A percentile compares a stretch with the other conserved stretches of the same genome.
Evolutionary conservation across 2,329 filamentous ascomycete genomes (phyloP).

Genomic region (Verticillium tricorpus): DNA sequence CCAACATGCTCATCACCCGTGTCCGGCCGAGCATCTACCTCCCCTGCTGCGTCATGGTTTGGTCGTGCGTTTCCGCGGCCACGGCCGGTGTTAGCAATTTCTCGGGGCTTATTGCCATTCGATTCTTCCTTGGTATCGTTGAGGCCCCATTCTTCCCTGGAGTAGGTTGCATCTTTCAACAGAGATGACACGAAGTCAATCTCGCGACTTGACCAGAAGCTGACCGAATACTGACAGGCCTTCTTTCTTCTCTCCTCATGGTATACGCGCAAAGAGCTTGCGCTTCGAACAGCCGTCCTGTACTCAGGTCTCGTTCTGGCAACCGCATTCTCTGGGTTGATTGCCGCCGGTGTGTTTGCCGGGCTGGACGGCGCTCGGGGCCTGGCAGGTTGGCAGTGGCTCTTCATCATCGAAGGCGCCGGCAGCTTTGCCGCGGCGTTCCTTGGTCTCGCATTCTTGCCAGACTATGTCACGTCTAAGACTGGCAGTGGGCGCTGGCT

Average conservation of each 20-base stretch:
- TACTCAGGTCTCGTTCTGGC: slow-evolving; percentile 42
- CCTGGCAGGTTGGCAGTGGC: slow-evolving; percentile 21
- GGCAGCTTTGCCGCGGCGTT: neutral
- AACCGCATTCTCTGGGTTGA: slow-evolving; percentile 47
- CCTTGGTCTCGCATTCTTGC: neutral
- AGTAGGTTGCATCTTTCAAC: too few species aligned
- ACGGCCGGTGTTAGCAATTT: slow-evolving; percentile 42
- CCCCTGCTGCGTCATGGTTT: slow-evolving; percentile 38
- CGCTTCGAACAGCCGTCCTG: slow-evolving; percentile 40
- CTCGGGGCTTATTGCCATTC: slow-evolving; percentile 34
- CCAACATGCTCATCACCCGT: slow-evolving; percentile 52
- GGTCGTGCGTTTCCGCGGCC: slow-evolving; percentile 34
- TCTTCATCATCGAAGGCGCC: slow-evolving; percentile 20
- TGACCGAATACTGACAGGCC: slow-evolving; percentile 14
- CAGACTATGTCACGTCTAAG: neutral
- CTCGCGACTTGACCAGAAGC: too few species aligned
- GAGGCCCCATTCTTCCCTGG: slow-evolving; percentile 49
- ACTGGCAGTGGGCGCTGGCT: neutral
- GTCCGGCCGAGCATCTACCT: slow-evolving; percentile 51
- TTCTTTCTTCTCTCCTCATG: slow-evolving; percentile 42
- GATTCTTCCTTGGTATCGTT: slow-evolving; percentile 40
- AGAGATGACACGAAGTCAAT: too few species aligned
- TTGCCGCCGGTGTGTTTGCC: slow-evolving; percentile 43
- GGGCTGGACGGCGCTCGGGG: slow-evolving; percentile 24
- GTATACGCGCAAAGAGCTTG: slow-evolving; percentile 38